Conservation (phyloP, 129 eudicot species). For the Sambucus nigra region DNA sequence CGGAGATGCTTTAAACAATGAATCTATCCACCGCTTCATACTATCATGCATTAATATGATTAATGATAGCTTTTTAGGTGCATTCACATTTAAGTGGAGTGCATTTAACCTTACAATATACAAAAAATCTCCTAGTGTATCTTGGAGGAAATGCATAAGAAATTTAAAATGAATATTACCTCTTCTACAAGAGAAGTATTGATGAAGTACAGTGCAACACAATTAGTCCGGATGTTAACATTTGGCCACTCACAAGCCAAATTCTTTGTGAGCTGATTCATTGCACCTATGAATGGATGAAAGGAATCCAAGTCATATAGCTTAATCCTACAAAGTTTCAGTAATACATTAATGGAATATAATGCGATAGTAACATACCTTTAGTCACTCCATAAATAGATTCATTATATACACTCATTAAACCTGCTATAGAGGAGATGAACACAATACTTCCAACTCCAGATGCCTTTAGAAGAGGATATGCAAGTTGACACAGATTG, state of each 20-base stretch:
- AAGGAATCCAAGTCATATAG: background rate
- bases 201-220: background rate
- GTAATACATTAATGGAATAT: no score
- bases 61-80: no score
- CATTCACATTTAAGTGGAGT: no score
- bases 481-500: background rate
- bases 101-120: no score
- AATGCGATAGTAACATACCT: background rate
- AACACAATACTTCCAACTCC: background rate
- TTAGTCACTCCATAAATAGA: background rate
- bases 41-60: no score
- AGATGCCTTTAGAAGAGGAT: background rate
- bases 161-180: no score
- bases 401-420: background rate
- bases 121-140: no score
- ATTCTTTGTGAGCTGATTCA: constrained; percentile 13
- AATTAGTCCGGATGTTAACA: constrained; percentile 10
- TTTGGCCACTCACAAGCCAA: constrained; percentile 14
- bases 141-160: no score
- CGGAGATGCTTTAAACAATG: no score
- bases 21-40: no score
- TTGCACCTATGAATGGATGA: background rate
- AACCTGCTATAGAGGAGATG: background rate
- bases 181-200: no score
- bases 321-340: background rate